Evolutionary conservation across 257 asterid species (phyloP).

Genomic region (Dorcoceras hygrometricum): DNA sequence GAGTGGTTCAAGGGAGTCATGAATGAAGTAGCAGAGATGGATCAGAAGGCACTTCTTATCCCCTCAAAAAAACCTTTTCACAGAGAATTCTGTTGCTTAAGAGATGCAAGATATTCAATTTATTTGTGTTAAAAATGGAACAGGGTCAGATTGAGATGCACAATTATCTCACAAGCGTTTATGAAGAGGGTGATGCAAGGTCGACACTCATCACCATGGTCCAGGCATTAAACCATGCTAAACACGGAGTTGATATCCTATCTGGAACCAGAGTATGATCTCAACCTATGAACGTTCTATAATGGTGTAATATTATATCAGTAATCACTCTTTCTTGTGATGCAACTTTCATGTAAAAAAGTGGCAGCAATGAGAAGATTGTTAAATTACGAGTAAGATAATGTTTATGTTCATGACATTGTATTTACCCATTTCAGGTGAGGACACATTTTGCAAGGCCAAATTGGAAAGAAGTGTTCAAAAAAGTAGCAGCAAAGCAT

Average conservation of each 20-base stretch:
- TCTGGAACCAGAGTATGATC: slow-evolving; percentile 83
- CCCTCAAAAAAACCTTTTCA: background rate
- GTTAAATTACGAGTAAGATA: background rate
- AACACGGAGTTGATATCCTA: slow-evolving; percentile 89
- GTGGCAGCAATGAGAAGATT: background rate
- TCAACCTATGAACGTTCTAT: background rate
- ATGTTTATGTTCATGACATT: background rate
- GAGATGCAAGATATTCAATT: background rate
- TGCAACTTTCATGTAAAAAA: background rate
- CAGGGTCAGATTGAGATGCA: slow-evolving; percentile 97
- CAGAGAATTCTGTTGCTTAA: background rate
- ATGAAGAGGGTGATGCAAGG: slow-evolving; percentile 95
- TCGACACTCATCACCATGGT: slow-evolving; percentile 95
- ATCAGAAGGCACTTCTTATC: slow-evolving; percentile 55
- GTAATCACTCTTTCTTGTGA: background rate
- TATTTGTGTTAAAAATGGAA: slow-evolving; percentile 20
- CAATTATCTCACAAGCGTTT: slow-evolving; percentile 84
- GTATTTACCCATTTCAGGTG: slow-evolving; percentile 47
- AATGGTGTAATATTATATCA: background rate
- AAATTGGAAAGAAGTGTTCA: slow-evolving; percentile 76
- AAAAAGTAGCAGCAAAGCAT: slow-evolving; percentile 70
- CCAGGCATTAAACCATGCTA: slow-evolving; percentile 94
- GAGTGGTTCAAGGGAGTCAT: slow-evolving; percentile 98
- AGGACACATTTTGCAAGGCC: slow-evolving; percentile 64
- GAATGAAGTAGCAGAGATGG: slow-evolving; percentile 92